Evolutionary conservation across 2,329 filamentous ascomycete genomes (phyloP).

Genomic region (Cytospora schulzeri): DNA sequence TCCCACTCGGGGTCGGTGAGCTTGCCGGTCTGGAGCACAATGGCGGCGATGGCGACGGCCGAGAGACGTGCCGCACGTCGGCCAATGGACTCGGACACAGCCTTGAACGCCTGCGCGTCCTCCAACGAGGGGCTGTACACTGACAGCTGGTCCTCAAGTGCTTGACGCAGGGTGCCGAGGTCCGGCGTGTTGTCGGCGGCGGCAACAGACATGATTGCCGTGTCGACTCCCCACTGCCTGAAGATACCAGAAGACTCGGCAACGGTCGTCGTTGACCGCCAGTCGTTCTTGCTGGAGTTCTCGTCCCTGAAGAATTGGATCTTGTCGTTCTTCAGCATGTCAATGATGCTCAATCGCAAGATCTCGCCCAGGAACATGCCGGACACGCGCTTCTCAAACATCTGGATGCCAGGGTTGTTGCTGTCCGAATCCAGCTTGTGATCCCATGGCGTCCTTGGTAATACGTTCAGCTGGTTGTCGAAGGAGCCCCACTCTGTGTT

Average conservation of each 20-base stretch:
- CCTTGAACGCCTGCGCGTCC: slow-evolving; percentile 86
- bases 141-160: slow-evolving; percentile 74
- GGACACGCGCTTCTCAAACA: slow-evolving; percentile 98
- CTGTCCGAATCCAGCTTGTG: slow-evolving; percentile 74
- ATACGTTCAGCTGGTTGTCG: slow-evolving; percentile 86
- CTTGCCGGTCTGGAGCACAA: slow-evolving; percentile 79
- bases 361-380: slow-evolving; percentile 99
- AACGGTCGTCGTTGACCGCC: slow-evolving; percentile 70
- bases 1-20: slow-evolving; percentile 58
- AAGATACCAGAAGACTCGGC: slow-evolving; percentile 67
- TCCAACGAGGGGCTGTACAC: slow-evolving; percentile 77
- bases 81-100: slow-evolving; percentile 79
- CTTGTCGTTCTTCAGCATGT: slow-evolving; percentile 68
- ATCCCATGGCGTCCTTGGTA: slow-evolving; percentile 87
- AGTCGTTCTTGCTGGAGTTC: slow-evolving; percentile 71
- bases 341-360: slow-evolving; percentile 73
- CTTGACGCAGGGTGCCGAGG: slow-evolving; percentile 72
- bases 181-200: slow-evolving; percentile 77
- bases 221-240: slow-evolving; percentile 87
- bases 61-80: slow-evolving; percentile 86
- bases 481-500: slow-evolving; percentile 99
- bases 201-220: slow-evolving; percentile 83
- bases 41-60: slow-evolving; percentile 83
- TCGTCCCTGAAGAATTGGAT: slow-evolving; percentile 75
- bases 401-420: slow-evolving; percentile 91